phyloP scores from a whole-genome alignment of 495 filamentous ascomycete genomes.

The Bacidia gigantensis region DNA sequence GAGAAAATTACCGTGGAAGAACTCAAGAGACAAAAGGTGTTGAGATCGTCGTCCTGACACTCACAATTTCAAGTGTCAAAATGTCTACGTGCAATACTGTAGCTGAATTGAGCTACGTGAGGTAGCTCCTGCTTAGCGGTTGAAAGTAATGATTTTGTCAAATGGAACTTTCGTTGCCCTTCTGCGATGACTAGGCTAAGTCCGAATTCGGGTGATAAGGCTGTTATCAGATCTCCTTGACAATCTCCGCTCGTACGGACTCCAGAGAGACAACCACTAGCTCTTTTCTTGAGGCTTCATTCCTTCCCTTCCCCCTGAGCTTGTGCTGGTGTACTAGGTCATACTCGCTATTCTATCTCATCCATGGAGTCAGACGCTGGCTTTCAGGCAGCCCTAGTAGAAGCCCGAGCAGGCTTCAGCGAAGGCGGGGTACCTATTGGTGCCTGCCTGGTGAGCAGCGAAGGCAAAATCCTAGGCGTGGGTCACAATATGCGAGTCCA shows the following conservation, averaged over 20 bases:
- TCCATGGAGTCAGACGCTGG: constrained; percentile 37
- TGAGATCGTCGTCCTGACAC: no score
- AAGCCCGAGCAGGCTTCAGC: constrained; percentile 50
- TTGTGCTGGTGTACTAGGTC: no score
- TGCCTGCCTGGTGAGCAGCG: constrained; percentile 54
- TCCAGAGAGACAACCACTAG: no score
- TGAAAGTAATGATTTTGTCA: neutral
- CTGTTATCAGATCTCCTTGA: neutral
- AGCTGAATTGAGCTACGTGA: no score
- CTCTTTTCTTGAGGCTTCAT: no score
- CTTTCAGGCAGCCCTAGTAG: constrained; percentile 55
- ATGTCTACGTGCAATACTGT: no score
- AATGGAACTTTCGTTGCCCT: neutral
- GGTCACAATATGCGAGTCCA: constrained; percentile 77
- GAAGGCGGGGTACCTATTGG: constrained; percentile 80
- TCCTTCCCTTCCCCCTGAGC: no score
- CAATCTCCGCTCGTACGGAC: neutral
- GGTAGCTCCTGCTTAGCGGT: neutral
- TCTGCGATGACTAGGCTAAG: neutral
- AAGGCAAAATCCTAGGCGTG: constrained; percentile 61
- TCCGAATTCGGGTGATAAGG: neutral
- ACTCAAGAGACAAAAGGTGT: no score
- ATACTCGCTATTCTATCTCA: no score
- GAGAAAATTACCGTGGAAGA: neutral
- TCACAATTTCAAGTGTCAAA: no score